Conservation (phyloP, 129 eudicot species). For the Glebionis coronaria region DNA sequence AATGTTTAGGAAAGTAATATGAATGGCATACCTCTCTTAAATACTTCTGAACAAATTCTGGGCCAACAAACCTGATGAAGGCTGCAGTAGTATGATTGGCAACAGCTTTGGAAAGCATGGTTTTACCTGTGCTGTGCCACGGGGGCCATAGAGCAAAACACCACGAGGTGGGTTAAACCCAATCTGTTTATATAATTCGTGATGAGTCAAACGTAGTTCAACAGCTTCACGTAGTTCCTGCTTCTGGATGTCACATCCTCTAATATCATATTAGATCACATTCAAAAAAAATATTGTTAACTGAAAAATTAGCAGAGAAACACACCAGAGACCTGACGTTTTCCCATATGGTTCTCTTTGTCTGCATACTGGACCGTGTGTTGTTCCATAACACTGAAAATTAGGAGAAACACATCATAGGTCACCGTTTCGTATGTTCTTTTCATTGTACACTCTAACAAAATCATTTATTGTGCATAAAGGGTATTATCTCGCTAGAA, state of each 20-base stretch:
- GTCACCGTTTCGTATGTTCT: too few species aligned
- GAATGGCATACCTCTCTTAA: slow-evolving; percentile 37
- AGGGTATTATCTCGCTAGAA: too few species aligned
- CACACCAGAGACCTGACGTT: too few species aligned
- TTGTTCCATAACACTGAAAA: too few species aligned
- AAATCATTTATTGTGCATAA: too few species aligned
- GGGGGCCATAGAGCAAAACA: slow-evolving; percentile 50
- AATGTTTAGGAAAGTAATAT: neutral
- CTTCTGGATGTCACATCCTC: slow-evolving; percentile 57
- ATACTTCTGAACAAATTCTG: slow-evolving; percentile 49
- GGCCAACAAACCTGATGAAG: slow-evolving; percentile 43
- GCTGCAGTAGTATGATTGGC: slow-evolving; percentile 47
- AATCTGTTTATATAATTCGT: slow-evolving; percentile 40
- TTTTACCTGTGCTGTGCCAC: slow-evolving; percentile 54
- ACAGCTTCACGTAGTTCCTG: slow-evolving; percentile 58
- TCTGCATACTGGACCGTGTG: too few species aligned
- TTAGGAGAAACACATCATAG: too few species aligned
- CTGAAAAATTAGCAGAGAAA: too few species aligned
- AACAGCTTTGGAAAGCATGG: slow-evolving; percentile 51
- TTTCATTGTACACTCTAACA: too few species aligned
- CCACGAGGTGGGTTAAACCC: slow-evolving; percentile 57
- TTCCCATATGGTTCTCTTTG: too few species aligned
- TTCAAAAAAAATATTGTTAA: too few species aligned
- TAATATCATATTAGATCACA: slow-evolving; percentile 49
- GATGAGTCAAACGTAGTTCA: slow-evolving; percentile 49